Evolutionary conservation across 352 stramenopile species (phyloP), one percentile per base, ranked within the genome.

Genomic region (Phytophthora cajani): DNA sequence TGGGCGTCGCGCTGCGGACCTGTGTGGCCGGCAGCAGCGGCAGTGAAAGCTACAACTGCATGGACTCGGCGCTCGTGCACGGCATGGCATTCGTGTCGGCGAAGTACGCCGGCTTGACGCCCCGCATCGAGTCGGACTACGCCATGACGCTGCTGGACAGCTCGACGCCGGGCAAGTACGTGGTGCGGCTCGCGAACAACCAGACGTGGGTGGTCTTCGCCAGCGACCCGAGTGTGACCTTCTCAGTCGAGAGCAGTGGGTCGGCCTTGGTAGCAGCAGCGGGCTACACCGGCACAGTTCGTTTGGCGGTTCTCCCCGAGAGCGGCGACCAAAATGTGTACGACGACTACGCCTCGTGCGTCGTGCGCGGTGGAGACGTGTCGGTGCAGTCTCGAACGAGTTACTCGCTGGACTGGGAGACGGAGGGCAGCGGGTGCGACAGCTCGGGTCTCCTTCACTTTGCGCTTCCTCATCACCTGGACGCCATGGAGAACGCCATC

Each of bases 121-220:
- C 81, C 2, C 58, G 64, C n/a, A 69, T 89, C 65, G 51, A 64
- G 27, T 77, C 80, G 0, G 73, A 74, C 40, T 75, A 79, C 59
- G 74, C 72, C 32, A 77, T 89, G 54, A 77, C 68, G 27, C 77
- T 78, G 53, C 60, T 86, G 21, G 68, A 81, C 10, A 54, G 74
- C 50, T 21, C 64, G 25, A 71, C 60, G 7, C 53, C 77, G 12
- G 72, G 71, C 59, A 88, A 88, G 66, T 84, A 79, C 50, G 50
- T 82, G 16, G 51, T 88, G 3, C 57, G 78, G 58, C 59, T 89
- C 21, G 69, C 62, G 62, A 90, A 88, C 69, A 79, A 77, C 17
- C 79, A 87, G 66, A 85, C 67, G 46, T 90, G 82, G 82, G 79
- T 90, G 23, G 64, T 88, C 54, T 90, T 80, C 61, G 56, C 77